Evolutionary conservation across 2,329 filamentous ascomycete species (phyloP).

Genomic region (Dactylonectria macrodidyma): DNA sequence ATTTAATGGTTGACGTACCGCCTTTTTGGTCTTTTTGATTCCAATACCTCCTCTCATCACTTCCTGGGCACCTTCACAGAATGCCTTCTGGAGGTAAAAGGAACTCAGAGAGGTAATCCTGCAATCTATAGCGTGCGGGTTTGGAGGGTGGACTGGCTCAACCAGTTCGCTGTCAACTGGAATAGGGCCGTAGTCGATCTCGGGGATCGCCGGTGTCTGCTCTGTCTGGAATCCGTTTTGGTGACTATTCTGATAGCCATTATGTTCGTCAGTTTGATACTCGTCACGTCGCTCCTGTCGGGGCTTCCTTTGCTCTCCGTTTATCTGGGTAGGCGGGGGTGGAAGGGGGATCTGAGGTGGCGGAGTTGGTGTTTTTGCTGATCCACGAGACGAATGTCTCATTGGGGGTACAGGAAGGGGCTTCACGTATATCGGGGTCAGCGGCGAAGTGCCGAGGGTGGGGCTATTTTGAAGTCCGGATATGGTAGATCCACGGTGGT

Average conservation of each 20-base stretch:
- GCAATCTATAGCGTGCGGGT: constrained; percentile 52
- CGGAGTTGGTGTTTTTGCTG: constrained; percentile 9
- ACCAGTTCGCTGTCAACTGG: constrained; percentile 42
- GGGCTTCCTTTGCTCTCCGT: background rate
- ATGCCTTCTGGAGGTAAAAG: constrained; percentile 67
- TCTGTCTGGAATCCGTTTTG: constrained; percentile 32
- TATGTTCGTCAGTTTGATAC: constrained; percentile 8
- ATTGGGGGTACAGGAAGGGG: constrained; percentile 22
- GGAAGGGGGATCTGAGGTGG: constrained; percentile 17
- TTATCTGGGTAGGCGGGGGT: constrained; percentile 24
- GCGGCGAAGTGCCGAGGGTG: constrained; percentile 42
- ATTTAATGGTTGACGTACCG: constrained; percentile 52
- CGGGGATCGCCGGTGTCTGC: constrained; percentile 24
- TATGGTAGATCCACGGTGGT: constrained; percentile 39
- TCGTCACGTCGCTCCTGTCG: background rate
- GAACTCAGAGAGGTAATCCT: constrained; percentile 63
- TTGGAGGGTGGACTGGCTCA: constrained; percentile 34
- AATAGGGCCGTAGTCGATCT: constrained; percentile 46
- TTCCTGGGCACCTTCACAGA: constrained; percentile 69
- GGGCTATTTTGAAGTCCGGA: constrained; percentile 44
- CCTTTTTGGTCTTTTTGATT: constrained; percentile 65
- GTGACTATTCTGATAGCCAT: constrained; percentile 14
- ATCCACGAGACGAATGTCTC: constrained; percentile 1
- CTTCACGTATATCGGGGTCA: constrained; percentile 37
- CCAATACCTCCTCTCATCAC: constrained; percentile 64